Evolutionary conservation across 352 stramenopile genomes (phyloP).

Genomic region (Peronosclerospora sorghi): DNA sequence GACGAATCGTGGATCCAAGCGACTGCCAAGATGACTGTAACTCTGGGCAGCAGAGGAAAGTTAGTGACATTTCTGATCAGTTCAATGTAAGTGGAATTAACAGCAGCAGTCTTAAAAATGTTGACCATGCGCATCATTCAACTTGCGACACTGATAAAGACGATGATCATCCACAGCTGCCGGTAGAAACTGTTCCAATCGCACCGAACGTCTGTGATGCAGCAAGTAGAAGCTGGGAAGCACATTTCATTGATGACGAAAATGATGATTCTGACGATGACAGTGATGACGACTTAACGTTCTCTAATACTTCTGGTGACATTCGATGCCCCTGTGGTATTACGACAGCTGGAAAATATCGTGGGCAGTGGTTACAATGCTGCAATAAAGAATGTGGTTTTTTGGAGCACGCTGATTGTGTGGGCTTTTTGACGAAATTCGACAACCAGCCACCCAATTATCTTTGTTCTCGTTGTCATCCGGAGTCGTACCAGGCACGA

Average conservation of each 20-base stretch:
- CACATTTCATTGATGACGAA: conserved; percentile 9
- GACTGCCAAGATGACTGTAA: conserved; percentile 3
- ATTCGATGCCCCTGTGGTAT: conserved; percentile 52
- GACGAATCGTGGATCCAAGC: background rate
- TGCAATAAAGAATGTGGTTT: conserved; percentile 43
- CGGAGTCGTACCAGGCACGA: conserved; percentile 19
- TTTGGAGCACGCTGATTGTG: conserved; percentile 69
- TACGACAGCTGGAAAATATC: conserved; percentile 34
- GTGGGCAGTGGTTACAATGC: conserved; percentile 60
- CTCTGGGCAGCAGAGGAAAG: conserved; percentile 17
- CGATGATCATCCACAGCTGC: background rate
- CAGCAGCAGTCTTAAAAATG: conserved; percentile 4
- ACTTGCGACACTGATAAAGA: conserved; percentile 6
- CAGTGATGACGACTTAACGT: conserved; percentile 11
- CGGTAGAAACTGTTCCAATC: background rate
- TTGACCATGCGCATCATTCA: conserved; percentile 17
- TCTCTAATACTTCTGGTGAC: conserved; percentile 21
- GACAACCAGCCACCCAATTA: conserved; percentile 21
- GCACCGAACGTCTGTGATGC: background rate
- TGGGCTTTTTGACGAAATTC: conserved; percentile 30
- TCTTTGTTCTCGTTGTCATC: conserved; percentile 41
- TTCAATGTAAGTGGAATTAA: conserved; percentile 2
- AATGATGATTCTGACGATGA: conserved; percentile 6
- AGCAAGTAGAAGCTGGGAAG: background rate
- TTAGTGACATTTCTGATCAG: conserved; percentile 2